Conservation (phyloP, 2,329 filamentous ascomycete genomes). For the Gaeumannomyces tritici region DNA sequence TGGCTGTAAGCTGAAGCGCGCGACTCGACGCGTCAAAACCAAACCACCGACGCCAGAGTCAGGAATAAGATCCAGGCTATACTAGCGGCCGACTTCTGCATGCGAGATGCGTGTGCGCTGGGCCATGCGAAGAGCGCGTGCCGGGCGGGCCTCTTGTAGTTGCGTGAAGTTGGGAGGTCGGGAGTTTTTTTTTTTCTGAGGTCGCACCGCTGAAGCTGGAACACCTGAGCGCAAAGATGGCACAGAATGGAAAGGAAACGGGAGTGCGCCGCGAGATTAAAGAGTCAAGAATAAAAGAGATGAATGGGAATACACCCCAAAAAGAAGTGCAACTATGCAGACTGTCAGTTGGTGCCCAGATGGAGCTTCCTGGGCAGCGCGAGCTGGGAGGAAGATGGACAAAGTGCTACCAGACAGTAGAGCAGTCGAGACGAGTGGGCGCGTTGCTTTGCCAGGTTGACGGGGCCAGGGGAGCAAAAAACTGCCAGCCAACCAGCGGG, state of each 20-base stretch:
- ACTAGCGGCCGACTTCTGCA: not conserved
- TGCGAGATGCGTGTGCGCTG: not conserved
- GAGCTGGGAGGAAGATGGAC: not conserved
- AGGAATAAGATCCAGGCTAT: not conserved
- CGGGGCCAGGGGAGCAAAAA: not conserved
- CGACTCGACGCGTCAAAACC: constrained; percentile 5
- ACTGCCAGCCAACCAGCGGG: too few species aligned
- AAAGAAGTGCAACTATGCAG: not conserved
- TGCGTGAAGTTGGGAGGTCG: not conserved
- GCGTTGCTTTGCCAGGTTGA: not conserved
- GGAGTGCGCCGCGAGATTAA: not conserved
- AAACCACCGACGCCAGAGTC: not conserved
- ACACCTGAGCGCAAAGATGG: not conserved
- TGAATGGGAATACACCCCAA: not conserved
- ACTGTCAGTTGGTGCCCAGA: not conserved
- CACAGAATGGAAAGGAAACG: not conserved
- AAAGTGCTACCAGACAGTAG: not conserved
- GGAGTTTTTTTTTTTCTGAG: not conserved
- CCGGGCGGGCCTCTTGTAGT: not conserved
- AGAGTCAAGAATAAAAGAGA: not conserved
- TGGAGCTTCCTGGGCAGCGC: not conserved
- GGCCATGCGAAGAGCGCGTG: not conserved
- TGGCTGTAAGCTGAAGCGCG: not conserved
- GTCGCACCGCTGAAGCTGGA: not conserved
- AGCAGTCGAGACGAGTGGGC: not conserved